phyloP scores from a whole-genome alignment of 73 alveolate species.

The Symbiodinium pilosum region DNA sequence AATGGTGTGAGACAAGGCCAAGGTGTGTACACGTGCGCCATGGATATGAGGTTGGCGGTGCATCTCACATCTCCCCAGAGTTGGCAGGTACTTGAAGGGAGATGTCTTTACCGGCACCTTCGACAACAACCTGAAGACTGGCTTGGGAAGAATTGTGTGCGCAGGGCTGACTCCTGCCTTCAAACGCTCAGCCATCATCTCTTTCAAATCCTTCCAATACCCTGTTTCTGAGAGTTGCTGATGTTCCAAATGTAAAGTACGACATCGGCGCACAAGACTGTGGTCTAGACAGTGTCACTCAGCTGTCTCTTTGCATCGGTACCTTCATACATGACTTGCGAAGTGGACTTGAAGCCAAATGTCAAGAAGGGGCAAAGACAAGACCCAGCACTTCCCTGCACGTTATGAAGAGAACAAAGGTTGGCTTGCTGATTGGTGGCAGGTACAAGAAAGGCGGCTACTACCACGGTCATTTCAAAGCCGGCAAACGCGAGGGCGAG shows the following conservation, averaged over 20 bases:
- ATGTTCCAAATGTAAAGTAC: too few species aligned
- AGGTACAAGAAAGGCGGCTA: constrained; percentile 93
- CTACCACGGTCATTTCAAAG: constrained; percentile 88
- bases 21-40: constrained; percentile 88
- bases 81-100: constrained; percentile 73
- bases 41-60: not conserved
- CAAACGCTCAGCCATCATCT: too few species aligned
- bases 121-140: constrained; percentile 78
- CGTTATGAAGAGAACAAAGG: too few species aligned
- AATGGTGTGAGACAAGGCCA: constrained; percentile 75
- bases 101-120: constrained; percentile 88
- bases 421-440: not conserved
- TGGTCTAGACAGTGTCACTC: too few species aligned
- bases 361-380: too few species aligned
- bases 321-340: too few species aligned
- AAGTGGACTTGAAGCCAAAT: too few species aligned
- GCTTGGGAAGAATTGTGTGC: constrained; percentile 79
- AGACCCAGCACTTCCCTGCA: too few species aligned
- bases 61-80: not conserved
- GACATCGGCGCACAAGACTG: too few species aligned
- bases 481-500: constrained; percentile 79
- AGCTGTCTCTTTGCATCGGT: too few species aligned
- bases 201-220: too few species aligned
- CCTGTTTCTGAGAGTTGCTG: too few species aligned
- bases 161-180: not conserved